Base-by-base conservation (phyloP, 768 basidiomycete species). In the Leccinum subgranulosum region DNA sequence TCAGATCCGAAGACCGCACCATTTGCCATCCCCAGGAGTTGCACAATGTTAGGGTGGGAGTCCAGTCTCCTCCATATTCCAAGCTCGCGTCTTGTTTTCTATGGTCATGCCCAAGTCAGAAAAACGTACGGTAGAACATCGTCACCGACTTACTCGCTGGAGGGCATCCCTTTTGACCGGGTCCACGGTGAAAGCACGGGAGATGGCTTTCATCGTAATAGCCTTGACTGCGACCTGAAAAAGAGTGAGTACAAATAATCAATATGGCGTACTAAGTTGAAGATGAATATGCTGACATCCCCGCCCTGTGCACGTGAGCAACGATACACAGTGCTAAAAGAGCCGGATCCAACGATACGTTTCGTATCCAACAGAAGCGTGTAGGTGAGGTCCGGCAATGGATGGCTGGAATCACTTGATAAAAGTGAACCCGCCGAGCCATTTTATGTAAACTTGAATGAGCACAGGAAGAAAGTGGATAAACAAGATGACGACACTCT, bases 171-270 rank as follows among this genome's bases (percentile, higher is more conserved):
- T 28, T 4, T 31, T 23, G 4, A 2, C 2, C 25, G 5, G 25
- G 4, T 23, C 28, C 28, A 29, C 5, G 3, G 45, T 3, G 41
- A 0, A 11, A 6, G 2, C 8, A 27, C 15, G 43, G 5, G 54
- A 21, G 29, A 39, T 11, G 4, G 17, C 17, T 7, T 39, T 17
- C 36, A 39, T 3, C 17, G 1, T 2, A 25, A 60, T 47, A 1
- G 43, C 58, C 29, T 60, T 60, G 1, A 60, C 28, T 2, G 60
- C 58, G 4, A 60, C 58, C 60, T 60, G 15, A 31, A 50, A 23
- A 0, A 33, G 11, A 33, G 21, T 2, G 19, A 8, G 23, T 12
- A 15, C 10, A 10, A 41, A 23, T 49, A 28, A n/a, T 17, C 6
- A 2, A 6, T 17, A 29, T 28, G 25, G 3, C 3, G 9, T 8